Percentiles rank a stretch among this genome's conserved stretches.
Evolutionary conservation across 257 asterid genomes (phyloP).

Genomic region (Salvia splendens): DNA sequence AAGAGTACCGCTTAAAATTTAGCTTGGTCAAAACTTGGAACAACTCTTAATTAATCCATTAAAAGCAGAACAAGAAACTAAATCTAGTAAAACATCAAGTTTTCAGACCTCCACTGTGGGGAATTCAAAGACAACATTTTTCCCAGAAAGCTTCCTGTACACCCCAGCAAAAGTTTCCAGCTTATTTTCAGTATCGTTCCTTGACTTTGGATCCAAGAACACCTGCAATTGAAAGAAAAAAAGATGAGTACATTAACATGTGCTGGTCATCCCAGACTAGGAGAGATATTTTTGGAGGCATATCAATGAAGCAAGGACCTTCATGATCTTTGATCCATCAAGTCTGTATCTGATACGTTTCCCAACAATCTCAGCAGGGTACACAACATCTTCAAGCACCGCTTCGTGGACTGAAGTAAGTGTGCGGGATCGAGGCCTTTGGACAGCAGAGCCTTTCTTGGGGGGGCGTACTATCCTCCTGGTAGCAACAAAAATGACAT

Average conservation of each 20-base stretch:
- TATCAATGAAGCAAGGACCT: slow-evolving; percentile 41
- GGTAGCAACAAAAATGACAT: slow-evolving; percentile 73
- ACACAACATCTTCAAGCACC: slow-evolving; percentile 79
- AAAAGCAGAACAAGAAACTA: slow-evolving; percentile 17
- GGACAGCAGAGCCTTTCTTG: slow-evolving; percentile 87
- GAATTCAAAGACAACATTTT: slow-evolving; percentile 58
- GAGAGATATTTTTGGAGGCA: neutral
- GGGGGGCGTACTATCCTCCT: slow-evolving; percentile 86
- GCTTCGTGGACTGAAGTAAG: slow-evolving; percentile 92
- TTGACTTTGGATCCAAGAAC: slow-evolving; percentile 54
- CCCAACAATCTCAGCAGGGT: slow-evolving; percentile 87
- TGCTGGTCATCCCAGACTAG: neutral
- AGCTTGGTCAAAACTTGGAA: slow-evolving; percentile 32
- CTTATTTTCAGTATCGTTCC: slow-evolving; percentile 57
- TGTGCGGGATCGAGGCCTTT: slow-evolving; percentile 80
- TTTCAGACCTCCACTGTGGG: slow-evolving; percentile 44
- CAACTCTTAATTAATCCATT: slow-evolving; percentile 23
- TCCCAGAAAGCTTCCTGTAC: slow-evolving; percentile 64
- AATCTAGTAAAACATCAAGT: slow-evolving; percentile 24
- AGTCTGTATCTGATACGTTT: slow-evolving; percentile 64
- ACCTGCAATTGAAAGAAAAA: slow-evolving; percentile 32
- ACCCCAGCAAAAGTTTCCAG: slow-evolving; percentile 62
- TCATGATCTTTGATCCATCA: slow-evolving; percentile 87
- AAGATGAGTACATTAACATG: neutral
- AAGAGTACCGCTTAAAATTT: slow-evolving; percentile 12